These are phyloP conservation scores for fission yeast (Schizosaccharomyces pombe) DNA, from an alignment of 805 yeast species.

Conservation along the genomic window ASM294v3 CU329670.1:1167001-1167500, in stretches of 20 bases:
- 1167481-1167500: slow-evolving; percentile 24
- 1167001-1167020: too few relatives aligned
- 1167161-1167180: not conserved
- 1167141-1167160: not conserved
- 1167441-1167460: slow-evolving; percentile 37
- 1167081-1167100: not conserved
- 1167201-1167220: not conserved
- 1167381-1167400: slow-evolving; percentile 30
- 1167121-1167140: not conserved
- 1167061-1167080: too few relatives aligned
- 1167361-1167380: slow-evolving; percentile 82
- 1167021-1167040: too few relatives aligned
- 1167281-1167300: not conserved
- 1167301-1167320: not conserved
- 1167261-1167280: not conserved
- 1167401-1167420: slow-evolving; percentile 59
- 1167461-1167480: slow-evolving; percentile 27
- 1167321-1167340: not conserved
- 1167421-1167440: slow-evolving; percentile 53
- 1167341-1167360: slow-evolving; percentile 20
- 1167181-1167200: not conserved
- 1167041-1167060: too few relatives aligned
- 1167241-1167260: not conserved
- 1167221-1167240: not conserved
- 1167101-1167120: not conserved